Percentiles rank a stretch among this genome's conserved stretches.
Evolutionary conservation across 108 stramenopile genomes (phyloP).

Genomic region (Conticribra weissflogii): DNA sequence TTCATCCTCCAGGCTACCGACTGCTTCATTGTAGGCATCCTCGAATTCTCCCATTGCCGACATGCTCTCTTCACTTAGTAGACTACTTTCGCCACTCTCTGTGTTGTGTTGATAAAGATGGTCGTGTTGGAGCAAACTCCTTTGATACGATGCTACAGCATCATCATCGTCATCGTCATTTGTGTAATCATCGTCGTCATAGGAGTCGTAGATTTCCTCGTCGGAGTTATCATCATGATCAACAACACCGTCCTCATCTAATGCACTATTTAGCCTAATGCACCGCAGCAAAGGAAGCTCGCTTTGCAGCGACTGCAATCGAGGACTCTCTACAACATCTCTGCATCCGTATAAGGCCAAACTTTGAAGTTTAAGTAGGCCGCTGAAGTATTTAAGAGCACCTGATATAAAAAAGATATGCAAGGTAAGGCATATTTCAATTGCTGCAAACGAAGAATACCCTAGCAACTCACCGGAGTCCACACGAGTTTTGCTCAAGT

Average conservation of each 20-base stretch:
- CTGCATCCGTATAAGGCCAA: constrained; percentile 78
- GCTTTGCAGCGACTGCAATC: constrained; percentile 59
- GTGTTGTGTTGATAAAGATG: constrained; percentile 7
- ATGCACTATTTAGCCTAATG: constrained; percentile 60
- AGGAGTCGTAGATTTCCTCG: too few species aligned
- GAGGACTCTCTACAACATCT: constrained; percentile 57
- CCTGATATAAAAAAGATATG: too few species aligned
- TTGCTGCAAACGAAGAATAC: too few species aligned
- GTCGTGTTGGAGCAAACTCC: constrained; percentile 12
- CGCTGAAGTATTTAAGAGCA: constrained; percentile 65
- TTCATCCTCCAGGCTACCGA: not conserved
- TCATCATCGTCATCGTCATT: constrained; percentile 20
- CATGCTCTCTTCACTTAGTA: not conserved
- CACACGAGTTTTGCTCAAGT: constrained; percentile 80
- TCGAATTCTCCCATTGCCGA: not conserved
- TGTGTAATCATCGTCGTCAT: constrained; percentile 17
- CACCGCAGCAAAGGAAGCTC: constrained; percentile 76
- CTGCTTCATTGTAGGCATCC: not conserved
- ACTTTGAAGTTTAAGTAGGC: constrained; percentile 63
- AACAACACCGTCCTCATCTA: constrained; percentile 68
- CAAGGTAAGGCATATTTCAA: too few species aligned
- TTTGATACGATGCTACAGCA: constrained; percentile 9
- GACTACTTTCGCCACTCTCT: constrained; percentile 16
- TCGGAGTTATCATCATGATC: constrained; percentile 21
- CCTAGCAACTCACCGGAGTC: too few species aligned